Base-by-base conservation (phyloP, 2,329 filamentous ascomycete species). In the Trichoderma asperellum region DNA sequence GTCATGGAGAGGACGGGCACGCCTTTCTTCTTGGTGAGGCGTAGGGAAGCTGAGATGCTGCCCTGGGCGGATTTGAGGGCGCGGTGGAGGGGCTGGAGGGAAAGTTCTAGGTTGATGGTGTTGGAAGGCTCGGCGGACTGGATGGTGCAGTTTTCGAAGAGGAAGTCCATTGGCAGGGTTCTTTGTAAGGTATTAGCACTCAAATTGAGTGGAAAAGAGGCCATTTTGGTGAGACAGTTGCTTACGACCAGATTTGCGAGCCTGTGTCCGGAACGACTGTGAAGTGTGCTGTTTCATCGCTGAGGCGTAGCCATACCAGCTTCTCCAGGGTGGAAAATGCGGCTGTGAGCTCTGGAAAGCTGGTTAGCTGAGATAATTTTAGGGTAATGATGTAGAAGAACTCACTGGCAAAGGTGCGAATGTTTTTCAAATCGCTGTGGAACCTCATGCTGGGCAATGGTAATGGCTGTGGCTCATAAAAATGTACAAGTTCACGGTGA, bases 71-170 rank as follows among this genome's bases (percentile, higher is more conserved):
- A 97, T 75, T 91, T 93, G 70, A 99, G 89, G n/a, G 96, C 96
- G 70, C 94, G 91, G 76, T 96, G 92, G 27, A 99, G 88, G 2
- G 92, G 91, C 16, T 88, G 87, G n/a, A 98, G 89, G 32, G 96
- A 94, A 1, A 99, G 88, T 82, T 99, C 96, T 72, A 99, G 90
- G 81, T 99, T 97, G 82, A 99, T 97, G 65, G 94, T 92, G 81
- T 97, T 97, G 79, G 89, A 85, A 49, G 84, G 84, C 59, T 94
- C 91, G 62, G 92, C 92, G 61, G 94, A 97, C 79, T 97, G 91
- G 73, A 98, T 90, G 66, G 89, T 88, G 82, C 96, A 97, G 73
- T 86, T 84, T 77, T 94, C 87, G 79, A 99, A 98, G 75, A 99
- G 93, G 74, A 93, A 90, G 77, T 97, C 92, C 86, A 92, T 87